Base-by-base conservation (phyloP, 257 asterid species). In the Oldenlandia corymbosa region DNA sequence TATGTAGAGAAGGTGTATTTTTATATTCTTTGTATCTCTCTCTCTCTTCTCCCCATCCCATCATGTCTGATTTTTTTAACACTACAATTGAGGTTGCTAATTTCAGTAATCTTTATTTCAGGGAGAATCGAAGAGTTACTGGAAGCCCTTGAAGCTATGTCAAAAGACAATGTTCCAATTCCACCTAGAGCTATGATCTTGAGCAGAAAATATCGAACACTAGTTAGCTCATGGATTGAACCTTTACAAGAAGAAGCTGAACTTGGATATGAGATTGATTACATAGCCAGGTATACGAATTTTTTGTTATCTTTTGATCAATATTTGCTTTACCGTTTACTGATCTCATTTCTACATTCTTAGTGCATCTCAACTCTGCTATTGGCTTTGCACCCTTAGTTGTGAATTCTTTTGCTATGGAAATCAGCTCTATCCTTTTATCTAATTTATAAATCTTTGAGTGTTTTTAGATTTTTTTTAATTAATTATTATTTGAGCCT, bases 161-260 rank as follows among this genome's bases (percentile, higher is more conserved):
- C 78, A 51, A 89, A 76, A 65, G 97, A 92, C 80, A 84, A 85
- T 72, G 96, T 82, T 58, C 82, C 77, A 76, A 79, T 92, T 53
- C 97, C 97, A 66, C 86, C 93, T 26, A 85, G 99, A 77, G 99
- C 97, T 69, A 92, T 92, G 97, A 81, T 89, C 71, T 64, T 87
- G 78, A 92, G 84, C 87, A 77, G 95, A 85, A 92, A 85, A 71
- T 92, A 92, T 75, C 85, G 99, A 52, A 83, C 99, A 34, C 79
- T 92, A 58, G 99, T 92, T 77, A 92, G 99, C 87, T 92, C 99
- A 5, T 92, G 99, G 99, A 89, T 92, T 80, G 99, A 92, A 75
- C 99, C 99, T 68, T 78, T 92, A 79, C 96, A 87, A 75, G 99
- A 92, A 79, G 99, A 92, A 82, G 97, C 99, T 75, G 99, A 92